Evolutionary conservation across 352 stramenopile genomes (phyloP).

Genomic region (Phytophthora pisi): DNA sequence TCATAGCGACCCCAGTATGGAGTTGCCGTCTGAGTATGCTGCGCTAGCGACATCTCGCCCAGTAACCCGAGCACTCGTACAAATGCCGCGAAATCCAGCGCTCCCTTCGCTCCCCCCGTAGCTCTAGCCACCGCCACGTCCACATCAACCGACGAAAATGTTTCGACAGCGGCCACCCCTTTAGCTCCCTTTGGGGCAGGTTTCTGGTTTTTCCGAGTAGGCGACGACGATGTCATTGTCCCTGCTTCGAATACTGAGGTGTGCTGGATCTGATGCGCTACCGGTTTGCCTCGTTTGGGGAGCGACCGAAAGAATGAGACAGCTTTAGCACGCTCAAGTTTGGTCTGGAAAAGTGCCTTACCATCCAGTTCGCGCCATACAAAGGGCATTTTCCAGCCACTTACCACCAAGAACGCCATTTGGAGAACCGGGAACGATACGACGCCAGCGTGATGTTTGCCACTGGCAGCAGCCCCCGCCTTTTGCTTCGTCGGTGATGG

Average conservation of each 20-base stretch:
- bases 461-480: neutral
- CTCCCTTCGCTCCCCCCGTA: conserved; percentile 48
- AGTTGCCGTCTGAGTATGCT: conserved; percentile 3
- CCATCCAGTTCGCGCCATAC: conserved; percentile 45
- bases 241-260: neutral
- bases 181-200: conserved; percentile 19
- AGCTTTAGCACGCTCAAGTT: conserved; percentile 59
- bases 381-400: conserved; percentile 45
- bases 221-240: conserved; percentile 3
- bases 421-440: conserved; percentile 49
- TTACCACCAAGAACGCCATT: conserved; percentile 49
- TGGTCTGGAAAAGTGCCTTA: conserved; percentile 45
- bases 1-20: conserved; percentile 60
- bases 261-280: conserved; percentile 16
- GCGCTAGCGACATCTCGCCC: conserved; percentile 39
- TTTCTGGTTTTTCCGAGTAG: conserved; percentile 23
- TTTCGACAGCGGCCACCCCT: conserved; percentile 9
- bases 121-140: conserved; percentile 68
- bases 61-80: conserved; percentile 35
- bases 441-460: conserved; percentile 3
- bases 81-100: conserved; percentile 58
- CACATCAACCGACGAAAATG: conserved; percentile 59
- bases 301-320: conserved; percentile 55
- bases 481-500: conserved; percentile 24
- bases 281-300: conserved; percentile 32